Evolutionary conservation across 306 rosid genomes (phyloP).

Genomic region (Astragalus glycyphyllos): DNA sequence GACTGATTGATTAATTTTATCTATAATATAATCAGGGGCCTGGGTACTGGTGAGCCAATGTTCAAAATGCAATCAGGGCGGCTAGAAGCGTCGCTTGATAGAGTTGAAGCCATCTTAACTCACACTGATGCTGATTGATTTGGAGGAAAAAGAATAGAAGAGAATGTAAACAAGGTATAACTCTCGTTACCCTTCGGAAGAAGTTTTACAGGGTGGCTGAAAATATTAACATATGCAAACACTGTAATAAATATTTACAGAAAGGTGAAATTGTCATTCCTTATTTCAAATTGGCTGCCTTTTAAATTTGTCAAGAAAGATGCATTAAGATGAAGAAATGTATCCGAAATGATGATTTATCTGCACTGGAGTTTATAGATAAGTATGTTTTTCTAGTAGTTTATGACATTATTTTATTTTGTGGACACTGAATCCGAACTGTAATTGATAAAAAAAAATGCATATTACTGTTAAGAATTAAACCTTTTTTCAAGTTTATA

Average conservation of each 20-base stretch:
- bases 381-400: not conserved
- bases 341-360: slow-evolving; percentile 20
- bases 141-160: slow-evolving; percentile 19
- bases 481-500: slow-evolving; percentile 5
- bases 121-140: slow-evolving; percentile 56
- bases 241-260: slow-evolving; percentile 8
- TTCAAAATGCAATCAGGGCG: slow-evolving; percentile 90
- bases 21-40: slow-evolving; percentile 59
- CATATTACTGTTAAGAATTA: slow-evolving; percentile 2
- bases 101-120: slow-evolving; percentile 88
- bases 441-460: not conserved
- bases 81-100: slow-evolving; percentile 87
- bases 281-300: not conserved
- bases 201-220: slow-evolving; percentile 21
- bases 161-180: slow-evolving; percentile 44
- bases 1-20: slow-evolving; percentile 34
- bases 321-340: not conserved
- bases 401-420: slow-evolving; percentile 27
- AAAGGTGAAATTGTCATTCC: slow-evolving; percentile 28
- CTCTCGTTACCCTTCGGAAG: slow-evolving; percentile 14
- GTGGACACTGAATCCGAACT: slow-evolving; percentile 15
- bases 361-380: slow-evolving; percentile 6
- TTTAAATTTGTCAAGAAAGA: slow-evolving; percentile 29
- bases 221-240: not conserved
- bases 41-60: slow-evolving; percentile 87